Evolutionary conservation across 2,329 filamentous ascomycete genomes (phyloP), one percentile per base, ranked within the genome.

Genomic region (Aspergillus sp.): DNA sequence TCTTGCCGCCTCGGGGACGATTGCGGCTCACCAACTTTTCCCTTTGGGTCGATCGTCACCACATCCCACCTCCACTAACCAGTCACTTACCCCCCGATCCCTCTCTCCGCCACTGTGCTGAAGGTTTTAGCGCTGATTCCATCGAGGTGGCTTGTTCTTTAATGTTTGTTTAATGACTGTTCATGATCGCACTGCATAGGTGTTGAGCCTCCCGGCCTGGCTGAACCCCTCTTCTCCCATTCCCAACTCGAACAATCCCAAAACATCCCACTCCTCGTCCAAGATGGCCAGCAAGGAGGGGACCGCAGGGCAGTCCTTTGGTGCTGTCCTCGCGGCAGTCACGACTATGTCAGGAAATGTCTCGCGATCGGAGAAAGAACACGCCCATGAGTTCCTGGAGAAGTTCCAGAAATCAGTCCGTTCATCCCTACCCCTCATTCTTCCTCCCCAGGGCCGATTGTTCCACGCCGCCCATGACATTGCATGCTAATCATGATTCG

Each of bases 381-480:
- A 92, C 77, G 93, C 92, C 62, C 93, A 97, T 74, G 88, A 94
- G 75, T 99, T 89, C 76, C 84, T 99, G 62, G 91, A 96, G 79
- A 89, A 87, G 70, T 99, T 98, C 79, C 95, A 99, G 85, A 99
- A 99, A 87, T 98, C 95, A 77, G 94, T 97, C 79, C 69, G 89
- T 85, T 55, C 55, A 48, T 53, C 60, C 59, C 60, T 54, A 56
- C 60, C 62, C 60, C 65, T 68, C 66, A 60, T 66, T 66, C 49
- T 28, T 32, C 49, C 59, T 13, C 19, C 56, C 43, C 50, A 41
- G n/a, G 32, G 32, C 6, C 47, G 32, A 45, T 45, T 45, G 13
- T n/a, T 48, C 38, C 15, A 48, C 50, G 30, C 57, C 38, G 43
- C 53, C 30, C n/a, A 5, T 52, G 32, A 47, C 13, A 38, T 19